Evolutionary conservation across 495 filamentous ascomycete genomes (phyloP).

Genomic region (Achaetomiella virescens): DNA sequence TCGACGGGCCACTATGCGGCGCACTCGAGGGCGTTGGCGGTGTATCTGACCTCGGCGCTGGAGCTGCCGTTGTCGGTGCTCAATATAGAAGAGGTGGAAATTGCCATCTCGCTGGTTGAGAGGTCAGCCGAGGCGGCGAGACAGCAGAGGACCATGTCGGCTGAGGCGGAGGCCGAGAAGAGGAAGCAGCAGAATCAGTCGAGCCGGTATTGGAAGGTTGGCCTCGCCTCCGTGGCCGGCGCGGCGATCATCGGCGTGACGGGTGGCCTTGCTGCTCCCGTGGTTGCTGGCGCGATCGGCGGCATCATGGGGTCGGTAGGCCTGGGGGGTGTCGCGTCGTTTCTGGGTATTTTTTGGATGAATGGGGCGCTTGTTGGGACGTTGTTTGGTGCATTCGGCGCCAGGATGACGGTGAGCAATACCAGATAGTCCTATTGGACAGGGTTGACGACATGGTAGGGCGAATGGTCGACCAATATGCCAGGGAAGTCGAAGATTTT

Average conservation of each 20-base stretch:
- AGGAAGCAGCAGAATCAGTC: constrained; percentile 56
- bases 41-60: constrained; percentile 60
- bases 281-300: constrained; percentile 85
- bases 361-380: constrained; percentile 77
- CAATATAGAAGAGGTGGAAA: constrained; percentile 60
- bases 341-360: constrained; percentile 74
- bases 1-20: constrained; percentile 68
- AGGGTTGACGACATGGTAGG: constrained; percentile 17
- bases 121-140: constrained; percentile 25
- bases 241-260: constrained; percentile 83
- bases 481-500: constrained; percentile 81
- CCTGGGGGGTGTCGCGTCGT: constrained; percentile 75
- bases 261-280: constrained; percentile 77
- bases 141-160: constrained; percentile 55
- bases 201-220: constrained; percentile 76
- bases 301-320: constrained; percentile 79
- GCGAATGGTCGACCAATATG: constrained; percentile 81
- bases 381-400: constrained; percentile 83
- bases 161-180: constrained; percentile 61
- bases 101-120: constrained; percentile 66
- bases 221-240: constrained; percentile 78
- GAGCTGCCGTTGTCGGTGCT: constrained; percentile 53
- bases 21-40: constrained; percentile 60
- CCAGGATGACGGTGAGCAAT: constrained; percentile 62
- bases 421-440: background rate